Conservation (phyloP, 352 stramenopile genomes). For the Phytophthora fragariaefolia region DNA sequence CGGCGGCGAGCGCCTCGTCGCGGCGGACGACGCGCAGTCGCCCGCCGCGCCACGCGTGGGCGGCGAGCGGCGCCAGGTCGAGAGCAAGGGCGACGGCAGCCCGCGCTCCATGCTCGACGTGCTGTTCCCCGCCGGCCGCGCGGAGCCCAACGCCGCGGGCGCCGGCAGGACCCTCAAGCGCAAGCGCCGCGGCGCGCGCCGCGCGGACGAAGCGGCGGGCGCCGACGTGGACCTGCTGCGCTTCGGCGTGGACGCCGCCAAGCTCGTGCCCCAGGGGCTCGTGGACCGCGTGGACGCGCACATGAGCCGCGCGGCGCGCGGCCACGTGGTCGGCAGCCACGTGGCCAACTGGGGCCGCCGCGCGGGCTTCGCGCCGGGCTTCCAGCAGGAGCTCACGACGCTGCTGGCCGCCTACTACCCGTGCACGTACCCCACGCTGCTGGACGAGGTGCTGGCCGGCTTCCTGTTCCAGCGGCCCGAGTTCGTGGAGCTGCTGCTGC, state of each 20-base stretch:
- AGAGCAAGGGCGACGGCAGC: constrained; percentile 24
- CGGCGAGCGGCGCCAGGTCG: constrained; percentile 33
- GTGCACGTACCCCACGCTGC: constrained; percentile 78
- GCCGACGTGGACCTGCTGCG: constrained; percentile 58
- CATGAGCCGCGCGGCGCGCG: constrained; percentile 58
- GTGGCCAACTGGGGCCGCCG: constrained; percentile 76
- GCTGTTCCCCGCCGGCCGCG: constrained; percentile 49
- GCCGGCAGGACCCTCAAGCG: constrained; percentile 50
- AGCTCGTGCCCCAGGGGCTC: constrained; percentile 84
- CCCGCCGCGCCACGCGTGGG: constrained; percentile 66
- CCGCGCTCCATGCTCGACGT: constrained; percentile 63
- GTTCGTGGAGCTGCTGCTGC: constrained; percentile 68
- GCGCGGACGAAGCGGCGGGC: constrained; percentile 18
- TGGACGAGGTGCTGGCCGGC: constrained; percentile 78
- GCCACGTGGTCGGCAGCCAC: constrained; percentile 63
- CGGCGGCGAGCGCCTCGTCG: constrained; percentile 28
- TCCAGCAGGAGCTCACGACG: constrained; percentile 72
- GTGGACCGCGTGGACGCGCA: constrained; percentile 81
- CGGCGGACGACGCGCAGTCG: constrained; percentile 59
- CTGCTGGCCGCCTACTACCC: constrained; percentile 85
- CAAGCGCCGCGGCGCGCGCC: constrained; percentile 45
- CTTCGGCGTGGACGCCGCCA: constrained; percentile 76
- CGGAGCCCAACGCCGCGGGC: constrained; percentile 13
- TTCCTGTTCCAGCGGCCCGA: constrained; percentile 86
- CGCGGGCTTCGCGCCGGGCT: constrained; percentile 70